A percentile compares a stretch with the other conserved stretches of the same genome.
Conservation (phyloP, 73 alveolate genomes). For the Paramecium biaurelia region DNA sequence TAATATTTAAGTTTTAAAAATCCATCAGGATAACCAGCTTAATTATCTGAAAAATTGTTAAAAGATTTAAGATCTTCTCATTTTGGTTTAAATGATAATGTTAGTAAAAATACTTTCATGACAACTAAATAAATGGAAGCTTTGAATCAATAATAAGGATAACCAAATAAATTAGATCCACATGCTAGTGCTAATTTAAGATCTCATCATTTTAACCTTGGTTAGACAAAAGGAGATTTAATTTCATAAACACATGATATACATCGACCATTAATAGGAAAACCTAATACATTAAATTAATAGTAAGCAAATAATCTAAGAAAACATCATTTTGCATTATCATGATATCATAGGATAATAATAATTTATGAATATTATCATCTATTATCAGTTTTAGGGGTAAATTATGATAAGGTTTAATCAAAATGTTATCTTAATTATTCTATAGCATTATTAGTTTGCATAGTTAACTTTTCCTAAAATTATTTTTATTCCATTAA, state of each 20-base stretch:
- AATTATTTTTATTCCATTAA: not conserved
- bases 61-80: slow-evolving; percentile 48
- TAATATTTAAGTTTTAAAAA: not conserved
- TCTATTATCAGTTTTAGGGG: not conserved
- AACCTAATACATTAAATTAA: slow-evolving; percentile 32
- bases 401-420: not conserved
- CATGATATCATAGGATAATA: not conserved
- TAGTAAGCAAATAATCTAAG: slow-evolving; percentile 33
- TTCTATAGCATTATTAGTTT: not conserved
- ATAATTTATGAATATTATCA: not conserved
- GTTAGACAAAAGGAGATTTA: not conserved
- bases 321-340: slow-evolving; percentile 38
- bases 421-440: not conserved
- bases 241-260: slow-evolving; percentile 50
- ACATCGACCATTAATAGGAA: slow-evolving; percentile 45
- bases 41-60: not conserved
- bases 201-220: slow-evolving; percentile 33
- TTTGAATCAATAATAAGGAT: not conserved
- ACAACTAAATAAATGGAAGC: not conserved
- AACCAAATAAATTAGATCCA: slow-evolving; percentile 3
- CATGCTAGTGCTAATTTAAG: slow-evolving; percentile 36
- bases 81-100: slow-evolving; percentile 30
- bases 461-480: not conserved
- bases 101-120: not conserved
- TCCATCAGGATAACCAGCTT: slow-evolving; percentile 16